Percentiles rank a stretch among this genome's conserved stretches.
These are phyloP conservation scores for Lecanicillium sp. DNA, from an alignment of 2,329 filamentous ascomycete species.

Conservation along the genomic window DNA sequence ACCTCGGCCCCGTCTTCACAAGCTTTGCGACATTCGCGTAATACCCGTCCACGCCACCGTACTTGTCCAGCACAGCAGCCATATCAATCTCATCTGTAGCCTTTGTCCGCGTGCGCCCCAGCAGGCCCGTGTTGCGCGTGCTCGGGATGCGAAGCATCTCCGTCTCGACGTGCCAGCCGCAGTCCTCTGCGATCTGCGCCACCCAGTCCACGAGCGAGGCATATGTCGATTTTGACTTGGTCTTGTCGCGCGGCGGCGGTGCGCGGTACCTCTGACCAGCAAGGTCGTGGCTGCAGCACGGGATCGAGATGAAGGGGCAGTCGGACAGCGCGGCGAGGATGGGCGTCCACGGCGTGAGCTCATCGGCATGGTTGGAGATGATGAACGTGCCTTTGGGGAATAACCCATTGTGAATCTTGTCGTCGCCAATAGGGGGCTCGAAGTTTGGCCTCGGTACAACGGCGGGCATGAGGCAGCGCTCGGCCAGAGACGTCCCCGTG, in stretches of 20 bases:
- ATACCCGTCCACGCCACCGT: constrained; percentile 53
- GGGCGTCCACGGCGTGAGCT: constrained; percentile 93
- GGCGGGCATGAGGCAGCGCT: constrained; percentile 44
- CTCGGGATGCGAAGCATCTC: constrained; percentile 89
- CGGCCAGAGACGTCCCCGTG: constrained; percentile 33
- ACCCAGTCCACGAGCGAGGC: constrained; percentile 79
- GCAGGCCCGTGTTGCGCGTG: constrained; percentile 76
- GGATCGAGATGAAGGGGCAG: constrained; percentile 85
- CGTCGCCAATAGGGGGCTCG: constrained; percentile 16
- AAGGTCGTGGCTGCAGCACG: constrained; percentile 88
- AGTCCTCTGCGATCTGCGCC: constrained; percentile 58
- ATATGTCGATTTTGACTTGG: constrained; percentile 62
- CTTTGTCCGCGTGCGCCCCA: constrained; percentile 53
- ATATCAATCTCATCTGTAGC: constrained; percentile 32
- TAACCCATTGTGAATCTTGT: constrained; percentile 48
- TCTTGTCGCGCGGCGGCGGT: constrained; percentile 44
- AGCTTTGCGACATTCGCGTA: constrained; percentile 56
- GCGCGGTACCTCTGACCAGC: constrained; percentile 70
- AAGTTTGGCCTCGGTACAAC: constrained; percentile 26
- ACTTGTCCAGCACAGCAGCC: constrained; percentile 38
- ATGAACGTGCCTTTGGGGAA: constrained; percentile 79
- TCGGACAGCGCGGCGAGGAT: constrained; percentile 70
- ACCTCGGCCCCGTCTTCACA: constrained; percentile 38
- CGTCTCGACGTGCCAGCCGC: constrained; percentile 71
- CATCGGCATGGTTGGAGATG: constrained; percentile 94